Conservation (phyloP, 768 basidiomycete genomes). For the Boletus rufocinnamomeus region DNA sequence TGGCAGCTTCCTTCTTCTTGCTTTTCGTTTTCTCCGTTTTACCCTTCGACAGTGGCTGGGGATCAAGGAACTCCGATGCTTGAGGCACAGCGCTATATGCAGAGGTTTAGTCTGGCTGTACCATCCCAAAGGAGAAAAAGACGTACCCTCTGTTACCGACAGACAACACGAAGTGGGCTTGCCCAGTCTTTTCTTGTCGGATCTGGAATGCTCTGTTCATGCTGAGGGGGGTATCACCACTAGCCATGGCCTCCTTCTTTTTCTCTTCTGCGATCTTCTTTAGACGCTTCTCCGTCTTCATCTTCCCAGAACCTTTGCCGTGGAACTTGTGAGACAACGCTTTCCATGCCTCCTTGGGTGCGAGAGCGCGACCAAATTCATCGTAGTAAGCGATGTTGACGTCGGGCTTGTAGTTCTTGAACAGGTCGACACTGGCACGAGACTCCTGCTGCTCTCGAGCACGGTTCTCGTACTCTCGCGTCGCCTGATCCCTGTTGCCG, state of each 20-base stretch:
- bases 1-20: conserved; percentile 71
- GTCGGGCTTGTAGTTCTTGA: conserved; percentile 95
- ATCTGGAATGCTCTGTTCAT: conserved; percentile 95
- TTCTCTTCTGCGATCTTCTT: conserved; percentile 98
- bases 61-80: conserved; percentile 75
- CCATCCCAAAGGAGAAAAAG: background rate
- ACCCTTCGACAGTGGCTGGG: conserved; percentile 78
- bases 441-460: conserved; percentile 90
- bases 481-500: conserved; percentile 85
- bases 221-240: conserved; percentile 93
- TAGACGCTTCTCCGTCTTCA: conserved; percentile 95
- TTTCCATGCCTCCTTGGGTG: conserved; percentile 98
- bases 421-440: conserved; percentile 74
- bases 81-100: conserved; percentile 79
- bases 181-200: conserved; percentile 90
- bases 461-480: conserved; percentile 93
- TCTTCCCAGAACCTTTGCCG: conserved; percentile 94
- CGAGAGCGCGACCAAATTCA: conserved; percentile 86
- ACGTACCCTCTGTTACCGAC: conserved; percentile 90
- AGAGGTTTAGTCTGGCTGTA: conserved; percentile 5
- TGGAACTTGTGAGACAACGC: conserved; percentile 97
- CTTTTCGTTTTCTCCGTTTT: conserved; percentile 82
- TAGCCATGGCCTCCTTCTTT: conserved; percentile 91
- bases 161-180: conserved; percentile 94
- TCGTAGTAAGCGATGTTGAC: conserved; percentile 96